Percentiles rank a stretch among this genome's conserved stretches.
Conservation (phyloP, 768 basidiomycete genomes). For the Panaeolus cyanescens region DNA sequence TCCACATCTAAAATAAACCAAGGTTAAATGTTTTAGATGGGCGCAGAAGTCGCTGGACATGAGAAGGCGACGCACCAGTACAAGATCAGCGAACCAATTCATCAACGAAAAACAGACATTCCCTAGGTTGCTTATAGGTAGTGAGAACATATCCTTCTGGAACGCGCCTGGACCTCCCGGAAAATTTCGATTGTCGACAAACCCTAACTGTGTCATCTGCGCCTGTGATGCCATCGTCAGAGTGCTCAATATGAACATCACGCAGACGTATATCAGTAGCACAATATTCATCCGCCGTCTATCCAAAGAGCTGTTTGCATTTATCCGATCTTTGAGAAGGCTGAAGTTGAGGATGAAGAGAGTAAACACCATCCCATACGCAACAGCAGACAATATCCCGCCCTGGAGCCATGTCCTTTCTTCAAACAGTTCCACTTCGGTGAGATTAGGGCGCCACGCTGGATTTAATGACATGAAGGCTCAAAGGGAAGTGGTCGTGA, state of each 20-base stretch:
- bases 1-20: constrained; percentile 14
- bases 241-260: constrained; percentile 16
- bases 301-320: not conserved
- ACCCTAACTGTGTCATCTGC: constrained; percentile 9
- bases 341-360: constrained; percentile 15
- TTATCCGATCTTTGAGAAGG: constrained; percentile 6
- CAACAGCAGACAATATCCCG: constrained; percentile 10
- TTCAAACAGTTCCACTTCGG: not conserved
- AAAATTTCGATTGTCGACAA: constrained; percentile 12
- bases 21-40: not conserved
- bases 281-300: not conserved
- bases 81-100: constrained; percentile 17
- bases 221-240: constrained; percentile 12
- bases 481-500: not conserved
- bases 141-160: constrained; percentile 9
- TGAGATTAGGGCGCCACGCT: not conserved
- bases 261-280: constrained; percentile 12
- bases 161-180: constrained; percentile 14
- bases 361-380: constrained; percentile 13
- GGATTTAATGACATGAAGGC: not conserved
- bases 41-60: not conserved
- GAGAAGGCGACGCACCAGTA: constrained; percentile 11
- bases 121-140: constrained; percentile 13
- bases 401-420: constrained; percentile 17
- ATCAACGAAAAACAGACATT: constrained; percentile 13